Percentiles rank a stretch among this genome's conserved stretches.
phyloP scores from a whole-genome alignment of 208 protist species.

The Leishmania arabica region DNA sequence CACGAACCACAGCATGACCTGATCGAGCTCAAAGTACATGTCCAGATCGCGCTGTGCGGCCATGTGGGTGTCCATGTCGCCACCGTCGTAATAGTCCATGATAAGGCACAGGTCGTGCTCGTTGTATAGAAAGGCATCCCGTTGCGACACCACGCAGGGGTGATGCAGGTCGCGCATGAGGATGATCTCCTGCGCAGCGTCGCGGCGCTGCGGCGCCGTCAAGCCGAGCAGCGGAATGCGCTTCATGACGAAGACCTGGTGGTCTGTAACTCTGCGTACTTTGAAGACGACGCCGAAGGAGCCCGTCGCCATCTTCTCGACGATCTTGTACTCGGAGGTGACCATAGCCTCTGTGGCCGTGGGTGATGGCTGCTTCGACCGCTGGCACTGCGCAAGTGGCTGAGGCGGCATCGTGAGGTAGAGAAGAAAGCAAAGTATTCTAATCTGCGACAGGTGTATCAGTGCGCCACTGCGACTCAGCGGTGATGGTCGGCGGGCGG shows the following conservation, averaged over 20 bases:
- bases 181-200: conserved; percentile 73
- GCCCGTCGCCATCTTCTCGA: conserved; percentile 81
- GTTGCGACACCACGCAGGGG: conserved; percentile 77
- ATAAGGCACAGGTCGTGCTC: conserved; percentile 85
- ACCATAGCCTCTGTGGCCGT: background rate
- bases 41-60: conserved; percentile 61
- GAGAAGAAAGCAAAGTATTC: background rate
- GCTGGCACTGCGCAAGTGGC: background rate
- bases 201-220: conserved; percentile 49
- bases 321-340: conserved; percentile 63
- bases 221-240: conserved; percentile 76
- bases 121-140: conserved; percentile 85
- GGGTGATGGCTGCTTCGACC: background rate
- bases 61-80: conserved; percentile 80
- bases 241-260: conserved; percentile 79
- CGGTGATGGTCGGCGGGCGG: background rate
- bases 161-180: conserved; percentile 85
- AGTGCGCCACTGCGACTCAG: background rate
- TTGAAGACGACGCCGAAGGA: conserved; percentile 87
- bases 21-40: conserved; percentile 61
- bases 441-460: background rate
- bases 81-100: conserved; percentile 92
- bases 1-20: conserved; percentile 85
- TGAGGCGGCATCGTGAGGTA: background rate
- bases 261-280: conserved; percentile 57